Base-by-base conservation (phyloP, 2,329 filamentous ascomycete species). In the Cryphonectria radicalis region DNA sequence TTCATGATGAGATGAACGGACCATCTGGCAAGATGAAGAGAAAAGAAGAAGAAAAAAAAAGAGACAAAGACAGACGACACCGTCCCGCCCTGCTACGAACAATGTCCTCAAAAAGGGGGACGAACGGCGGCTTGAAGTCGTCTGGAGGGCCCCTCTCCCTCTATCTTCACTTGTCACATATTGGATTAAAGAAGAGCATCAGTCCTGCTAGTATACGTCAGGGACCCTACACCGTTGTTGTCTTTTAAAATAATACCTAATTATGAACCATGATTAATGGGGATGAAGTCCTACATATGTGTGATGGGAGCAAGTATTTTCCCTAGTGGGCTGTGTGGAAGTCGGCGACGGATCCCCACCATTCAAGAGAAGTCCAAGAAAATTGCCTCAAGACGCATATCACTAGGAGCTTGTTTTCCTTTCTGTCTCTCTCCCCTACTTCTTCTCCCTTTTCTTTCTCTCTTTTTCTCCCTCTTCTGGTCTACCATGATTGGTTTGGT, bases 231-330 rank as follows among this genome's bases (percentile, higher is more conserved):
- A 13, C 40, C 50, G 60, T 32, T 32, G 32, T 32, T 66, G 72
- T 59, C 63, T 67, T 63, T 66, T 67, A 67, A 14, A 63, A 46
- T 73, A 73, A 73, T 73, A 55, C 55, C 69, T 73, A 73, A 73
- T 73, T 46, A 67, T 65, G 50, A 67, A 67, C 35, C 42, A 69
- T 11, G 25, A 35, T 43, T 43, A 37, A 40, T 40, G 43, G 32
- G n/a, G 40, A 43, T 6, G 28, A 32, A n/a, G 35, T 63, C 35
- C 25, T 60, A 3, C 46, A 22, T 50, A 22, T 62, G 3, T 11
- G 28, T 22, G 22, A 59, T 13, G 55, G 28, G 6, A 6, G 40
- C 35, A 22, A 40, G 8, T 11, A 28, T 40, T 11, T 40, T 1
- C 37, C 55, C 25, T 2, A 62, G 32, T 59, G 10, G 28, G 19